These are phyloP conservation scores for Hericium erinaceus DNA, from an alignment of 768 basidiomycete species.

Conservation along the genomic window DNA sequence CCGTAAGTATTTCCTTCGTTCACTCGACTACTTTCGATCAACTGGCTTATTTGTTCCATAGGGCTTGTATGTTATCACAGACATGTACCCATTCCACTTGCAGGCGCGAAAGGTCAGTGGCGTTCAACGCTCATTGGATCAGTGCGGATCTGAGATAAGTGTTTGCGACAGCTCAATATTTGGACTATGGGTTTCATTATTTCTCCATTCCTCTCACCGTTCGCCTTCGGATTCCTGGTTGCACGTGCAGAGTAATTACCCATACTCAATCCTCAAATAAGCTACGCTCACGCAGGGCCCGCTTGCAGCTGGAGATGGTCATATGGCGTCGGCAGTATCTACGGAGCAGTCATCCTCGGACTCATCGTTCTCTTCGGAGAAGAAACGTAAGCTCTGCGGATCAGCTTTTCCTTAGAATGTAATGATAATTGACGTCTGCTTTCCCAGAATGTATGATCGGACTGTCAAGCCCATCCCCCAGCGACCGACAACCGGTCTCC, in stretches of 20 bases:
- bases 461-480: constrained; percentile 40
- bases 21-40: neutral
- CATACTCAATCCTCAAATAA: constrained; percentile 2
- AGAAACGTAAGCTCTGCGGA: constrained; percentile 39
- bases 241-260: constrained; percentile 34
- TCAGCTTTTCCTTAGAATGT: neutral
- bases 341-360: constrained; percentile 42
- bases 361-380: constrained; percentile 53
- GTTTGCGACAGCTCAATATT: constrained; percentile 39
- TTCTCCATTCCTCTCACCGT: constrained; percentile 56
- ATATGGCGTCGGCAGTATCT: constrained; percentile 58
- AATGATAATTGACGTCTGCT: neutral
- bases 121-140: neutral
- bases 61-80: constrained; percentile 54
- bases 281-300: neutral
- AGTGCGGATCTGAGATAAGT: neutral
- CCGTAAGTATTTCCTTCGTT: constrained; percentile 19
- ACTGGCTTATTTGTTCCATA: constrained; percentile 11
- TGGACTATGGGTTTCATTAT: constrained; percentile 72
- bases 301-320: constrained; percentile 50
- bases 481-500: constrained; percentile 31
- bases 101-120: constrained; percentile 49
- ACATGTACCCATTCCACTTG: constrained; percentile 60
- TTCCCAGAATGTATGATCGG: constrained; percentile 54
- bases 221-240: constrained; percentile 59